Evolutionary conservation across 2,329 filamentous ascomycete species (phyloP), one percentile per base, ranked within the genome.

Genomic region (Chaetomium sp.): DNA sequence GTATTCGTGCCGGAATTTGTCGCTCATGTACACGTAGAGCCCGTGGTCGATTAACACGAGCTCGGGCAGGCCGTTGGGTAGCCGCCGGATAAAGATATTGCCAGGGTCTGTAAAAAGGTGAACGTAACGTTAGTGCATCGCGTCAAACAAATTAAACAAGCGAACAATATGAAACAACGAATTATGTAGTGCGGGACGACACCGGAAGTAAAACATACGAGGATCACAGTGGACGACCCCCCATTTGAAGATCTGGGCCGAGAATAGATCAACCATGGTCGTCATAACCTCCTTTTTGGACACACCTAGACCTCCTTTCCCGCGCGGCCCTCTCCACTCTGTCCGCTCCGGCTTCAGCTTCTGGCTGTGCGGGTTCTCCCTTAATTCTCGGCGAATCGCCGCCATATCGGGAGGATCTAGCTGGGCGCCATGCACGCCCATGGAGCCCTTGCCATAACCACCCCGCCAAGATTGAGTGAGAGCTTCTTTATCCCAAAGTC

Each of bases 181-280:
- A 4, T 2, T 38, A 12, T 9, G 37, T 8, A 38, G 40, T 42
- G 40, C 11, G 40, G 14, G 40, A n/a, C 11, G 47, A 2, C n/a
- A 5, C 4, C 19, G 19, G 19, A 3, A 27, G 19, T 27, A 27
- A 46, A 34, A 56, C 56, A 11, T 54, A 59, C 56, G 94, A 8
- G 94, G 94, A 69, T 99, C 94, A 73, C 92, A 96, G 74, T 99
- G 92, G 0, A 97, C 89, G 44, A 89, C 81, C 10, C 94, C 94
- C 89, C 90, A 97, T 61, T 95, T 86, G 76, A 96, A 99, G 80
- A 97, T 97, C 68, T 97, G 92, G 2, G 90, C 91, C n/a, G 87
- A 89, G 76, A 97, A 99, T 37, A 97, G 80, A 69, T 96, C 92
- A 49, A 96, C 83, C 85, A 97, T 96, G 36, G 90, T 96, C 5